phyloP scores from a whole-genome alignment of 2,329 filamentous ascomycete genomes.

The Fonsecaea nubica region DNA sequence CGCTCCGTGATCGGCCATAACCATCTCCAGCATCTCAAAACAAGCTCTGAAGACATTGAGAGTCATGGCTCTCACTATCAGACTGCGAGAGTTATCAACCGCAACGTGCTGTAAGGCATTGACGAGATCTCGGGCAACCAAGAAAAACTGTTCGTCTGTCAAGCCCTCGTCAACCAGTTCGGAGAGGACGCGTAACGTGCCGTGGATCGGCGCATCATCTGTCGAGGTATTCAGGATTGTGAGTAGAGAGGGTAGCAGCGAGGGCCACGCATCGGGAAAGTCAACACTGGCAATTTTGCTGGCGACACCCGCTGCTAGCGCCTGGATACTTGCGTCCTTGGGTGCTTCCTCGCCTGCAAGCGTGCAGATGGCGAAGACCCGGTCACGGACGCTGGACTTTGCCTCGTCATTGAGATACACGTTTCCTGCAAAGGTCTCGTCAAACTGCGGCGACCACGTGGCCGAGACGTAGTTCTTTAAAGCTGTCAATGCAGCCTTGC shows the following conservation, averaged over 20 bases:
- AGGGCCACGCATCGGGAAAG: conserved; percentile 95
- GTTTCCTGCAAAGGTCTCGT: conserved; percentile 68
- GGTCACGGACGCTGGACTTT: conserved; percentile 74
- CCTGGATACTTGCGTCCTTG: conserved; percentile 34
- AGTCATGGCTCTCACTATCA: conserved; percentile 79
- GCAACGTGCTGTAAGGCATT: conserved; percentile 83
- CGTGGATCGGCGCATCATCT: conserved; percentile 81
- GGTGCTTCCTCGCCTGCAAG: conserved; percentile 59
- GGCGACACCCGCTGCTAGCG: conserved; percentile 76
- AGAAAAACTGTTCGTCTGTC: conserved; percentile 94
- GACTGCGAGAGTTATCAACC: conserved; percentile 74
- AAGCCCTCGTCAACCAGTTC: conserved; percentile 94
- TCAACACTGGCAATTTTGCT: conserved; percentile 94
- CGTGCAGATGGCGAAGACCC: conserved; percentile 78
- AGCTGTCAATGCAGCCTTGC: conserved; percentile 80
- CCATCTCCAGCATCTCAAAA: conserved; percentile 95
- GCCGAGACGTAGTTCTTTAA: conserved; percentile 83
- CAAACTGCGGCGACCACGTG: conserved; percentile 80
- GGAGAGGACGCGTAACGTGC: conserved; percentile 82
- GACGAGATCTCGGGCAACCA: conserved; percentile 83
- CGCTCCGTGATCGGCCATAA: conserved; percentile 87
- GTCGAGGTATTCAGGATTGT: conserved; percentile 74
- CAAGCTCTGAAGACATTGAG: conserved; percentile 89
- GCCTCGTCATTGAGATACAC: conserved; percentile 74
- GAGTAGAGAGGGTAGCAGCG: conserved; percentile 80